These are phyloP conservation scores for Paecilomyces sp. DNA, from an alignment of 2,329 filamentous ascomycete genomes.

Conservation along the genomic window DNA sequence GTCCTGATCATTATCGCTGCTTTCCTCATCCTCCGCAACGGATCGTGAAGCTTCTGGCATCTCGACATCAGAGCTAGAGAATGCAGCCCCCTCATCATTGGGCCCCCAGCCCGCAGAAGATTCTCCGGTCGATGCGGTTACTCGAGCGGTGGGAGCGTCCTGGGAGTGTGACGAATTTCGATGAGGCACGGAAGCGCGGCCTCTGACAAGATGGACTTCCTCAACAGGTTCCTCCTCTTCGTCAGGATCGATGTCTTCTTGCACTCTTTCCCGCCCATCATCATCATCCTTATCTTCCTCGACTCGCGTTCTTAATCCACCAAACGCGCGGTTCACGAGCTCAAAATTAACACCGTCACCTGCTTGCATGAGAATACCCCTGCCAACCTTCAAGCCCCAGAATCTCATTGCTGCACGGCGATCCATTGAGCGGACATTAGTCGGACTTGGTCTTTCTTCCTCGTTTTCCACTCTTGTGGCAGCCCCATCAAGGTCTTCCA, in stretches of 20 bases:
- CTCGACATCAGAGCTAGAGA: not conserved
- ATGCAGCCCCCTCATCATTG: not conserved
- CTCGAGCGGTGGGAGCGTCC: not conserved
- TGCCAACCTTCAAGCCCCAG: slow-evolving; percentile 55
- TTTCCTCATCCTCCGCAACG: slow-evolving; percentile 9
- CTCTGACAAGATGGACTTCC: slow-evolving; percentile 20
- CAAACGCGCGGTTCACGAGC: slow-evolving; percentile 55
- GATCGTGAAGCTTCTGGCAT: slow-evolving; percentile 1
- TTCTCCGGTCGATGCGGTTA: not conserved
- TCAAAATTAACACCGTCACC: slow-evolving; percentile 49
- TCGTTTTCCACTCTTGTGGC: slow-evolving; percentile 20
- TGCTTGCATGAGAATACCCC: slow-evolving; percentile 53
- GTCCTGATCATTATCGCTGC: slow-evolving; percentile 9
- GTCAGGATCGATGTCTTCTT: slow-evolving; percentile 43
- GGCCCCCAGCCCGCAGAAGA: not conserved
- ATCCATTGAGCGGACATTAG: slow-evolving; percentile 24
- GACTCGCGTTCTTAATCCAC: slow-evolving; percentile 46
- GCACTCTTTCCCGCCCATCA: slow-evolving; percentile 37
- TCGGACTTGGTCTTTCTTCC: slow-evolving; percentile 10
- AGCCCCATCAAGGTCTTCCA: slow-evolving; percentile 42
- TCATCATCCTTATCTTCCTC: slow-evolving; percentile 27
- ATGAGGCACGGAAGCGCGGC: slow-evolving; percentile 2
- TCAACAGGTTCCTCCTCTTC: slow-evolving; percentile 39
- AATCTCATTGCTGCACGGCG: slow-evolving; percentile 34
- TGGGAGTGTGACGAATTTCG: not conserved